Percentiles rank a stretch among this genome's conserved stretches.
Conservation (phyloP, 495 filamentous ascomycete genomes). For the Xylaria flabelliformis region DNA sequence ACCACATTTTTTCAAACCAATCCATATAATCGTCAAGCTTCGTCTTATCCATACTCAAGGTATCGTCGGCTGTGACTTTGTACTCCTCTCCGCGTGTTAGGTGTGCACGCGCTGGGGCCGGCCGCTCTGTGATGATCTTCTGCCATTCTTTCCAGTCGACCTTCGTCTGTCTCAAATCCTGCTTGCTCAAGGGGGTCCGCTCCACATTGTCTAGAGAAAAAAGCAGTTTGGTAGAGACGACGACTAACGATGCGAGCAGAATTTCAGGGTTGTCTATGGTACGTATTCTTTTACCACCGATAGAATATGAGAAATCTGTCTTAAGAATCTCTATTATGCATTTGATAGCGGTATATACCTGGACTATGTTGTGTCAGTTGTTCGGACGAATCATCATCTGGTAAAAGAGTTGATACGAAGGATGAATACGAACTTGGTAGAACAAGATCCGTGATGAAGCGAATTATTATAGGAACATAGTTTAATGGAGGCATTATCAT, state of each 20-base stretch:
- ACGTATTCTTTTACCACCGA: slow-evolving; percentile 35
- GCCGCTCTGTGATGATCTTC: slow-evolving; percentile 52
- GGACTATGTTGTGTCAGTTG: slow-evolving; percentile 54
- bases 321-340: slow-evolving; percentile 63
- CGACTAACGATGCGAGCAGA: slow-evolving; percentile 70
- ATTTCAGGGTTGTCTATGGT: slow-evolving; percentile 70
- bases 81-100: slow-evolving; percentile 39
- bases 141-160: slow-evolving; percentile 80
- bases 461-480: slow-evolving; percentile 65
- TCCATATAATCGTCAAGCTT: slow-evolving; percentile 85
- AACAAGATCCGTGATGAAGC: slow-evolving; percentile 73
- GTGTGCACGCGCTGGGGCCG: slow-evolving; percentile 1
- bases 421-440: slow-evolving; percentile 68
- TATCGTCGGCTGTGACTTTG: slow-evolving; percentile 67
- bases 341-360: slow-evolving; percentile 69
- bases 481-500: slow-evolving; percentile 78
- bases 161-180: slow-evolving; percentile 65
- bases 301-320: slow-evolving; percentile 63
- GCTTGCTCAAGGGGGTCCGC: slow-evolving; percentile 58
- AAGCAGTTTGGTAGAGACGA: slow-evolving; percentile 78
- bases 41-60: slow-evolving; percentile 68
- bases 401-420: background rate
- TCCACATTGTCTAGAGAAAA: slow-evolving; percentile 74
- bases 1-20: slow-evolving; percentile 83
- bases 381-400: background rate